These are phyloP conservation scores for Calonectria pseudoturangicola DNA, from an alignment of 2,329 filamentous ascomycete species.

Conservation along the genomic window DNA sequence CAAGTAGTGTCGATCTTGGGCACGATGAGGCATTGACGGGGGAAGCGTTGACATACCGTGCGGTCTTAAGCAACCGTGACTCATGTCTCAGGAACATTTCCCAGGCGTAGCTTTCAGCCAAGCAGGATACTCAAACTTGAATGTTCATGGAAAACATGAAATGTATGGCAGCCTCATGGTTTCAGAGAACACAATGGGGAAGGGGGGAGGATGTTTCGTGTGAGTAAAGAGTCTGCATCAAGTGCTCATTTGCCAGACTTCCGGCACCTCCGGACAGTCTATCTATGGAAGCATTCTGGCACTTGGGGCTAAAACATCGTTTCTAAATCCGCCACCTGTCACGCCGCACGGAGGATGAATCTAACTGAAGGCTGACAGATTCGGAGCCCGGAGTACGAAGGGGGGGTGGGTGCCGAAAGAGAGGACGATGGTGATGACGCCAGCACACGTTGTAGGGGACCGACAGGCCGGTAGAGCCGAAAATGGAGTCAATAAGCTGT, in stretches of 20 bases:
- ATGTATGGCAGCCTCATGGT: background rate
- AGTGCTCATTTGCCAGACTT: background rate
- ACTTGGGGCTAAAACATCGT: constrained; percentile 12
- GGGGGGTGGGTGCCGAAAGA: background rate
- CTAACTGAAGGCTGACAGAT: background rate
- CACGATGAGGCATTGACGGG: background rate
- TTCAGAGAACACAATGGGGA: constrained; percentile 1
- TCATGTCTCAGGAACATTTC: background rate
- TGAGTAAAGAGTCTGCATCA: background rate
- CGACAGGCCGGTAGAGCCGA: background rate
- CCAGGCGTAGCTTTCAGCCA: background rate
- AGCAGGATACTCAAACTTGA: background rate
- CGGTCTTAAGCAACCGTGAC: background rate
- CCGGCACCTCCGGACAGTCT: constrained; percentile 14
- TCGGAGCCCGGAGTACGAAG: background rate
- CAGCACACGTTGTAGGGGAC: background rate
- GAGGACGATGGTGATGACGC: constrained; percentile 4
- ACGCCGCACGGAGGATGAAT: background rate
- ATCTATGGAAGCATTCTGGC: constrained; percentile 8
- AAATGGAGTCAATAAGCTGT: background rate
- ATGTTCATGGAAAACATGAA: background rate
- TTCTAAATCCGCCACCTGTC: background rate
- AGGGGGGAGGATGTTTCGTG: constrained; percentile 3
- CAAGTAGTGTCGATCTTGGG: background rate
- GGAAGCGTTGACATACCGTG: background rate